Evolutionary conservation across 768 basidiomycete species (phyloP), one percentile per base, ranked within the genome.

Genomic region (Mycena leptocephala): DNA sequence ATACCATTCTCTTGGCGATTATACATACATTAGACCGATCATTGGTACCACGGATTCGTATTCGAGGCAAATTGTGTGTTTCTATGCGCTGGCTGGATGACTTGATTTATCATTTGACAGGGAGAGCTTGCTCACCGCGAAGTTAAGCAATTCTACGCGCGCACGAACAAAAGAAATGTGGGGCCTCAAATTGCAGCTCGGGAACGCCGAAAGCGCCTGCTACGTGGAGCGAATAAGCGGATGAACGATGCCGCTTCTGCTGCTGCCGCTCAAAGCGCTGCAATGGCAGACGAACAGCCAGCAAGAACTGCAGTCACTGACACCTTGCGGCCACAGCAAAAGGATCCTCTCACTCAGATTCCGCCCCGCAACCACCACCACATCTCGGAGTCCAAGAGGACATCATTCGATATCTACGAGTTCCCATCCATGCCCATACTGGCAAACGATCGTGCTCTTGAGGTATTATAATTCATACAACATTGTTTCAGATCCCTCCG

Each of bases 11-110:
- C 41, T 83, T 0, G 78, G 78, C 0, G 77, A 83, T 74, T 80
- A 80, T 48, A 71, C 76, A 0, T 53, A 53, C 18, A 61, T 43
- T 0, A 79, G 82, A 22, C 18, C 16, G 0, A 1, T 4, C 4
- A 39, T 65, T 0, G 82, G 84, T 0, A 85, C 80, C 0, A 80
- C 79, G 2, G 82, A 85, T 35, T 81, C 79, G 1, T 82, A 80
- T 26, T 80, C 81, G 0, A 84, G 81, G 0, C 81, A 84, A 18
- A 51, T 77, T 26, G 83, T 85, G 32, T 41, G 71, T 56, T 48
- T 68, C n/a, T n/a, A n/a, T n/a, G n/a, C n/a, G n/a, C n/a, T n/a
- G n/a, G n/a, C n/a, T n/a, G n/a, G n/a, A n/a, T n/a, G n/a, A n/a
- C n/a, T n/a, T n/a, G n/a, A n/a, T n/a, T n/a, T n/a, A n/a, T n/a